Percentiles rank a stretch among this genome's conserved stretches.
These are phyloP conservation scores for Craspedostauros australis DNA, from an alignment of 108 stramenopile species.

Conservation along the genomic window DNA sequence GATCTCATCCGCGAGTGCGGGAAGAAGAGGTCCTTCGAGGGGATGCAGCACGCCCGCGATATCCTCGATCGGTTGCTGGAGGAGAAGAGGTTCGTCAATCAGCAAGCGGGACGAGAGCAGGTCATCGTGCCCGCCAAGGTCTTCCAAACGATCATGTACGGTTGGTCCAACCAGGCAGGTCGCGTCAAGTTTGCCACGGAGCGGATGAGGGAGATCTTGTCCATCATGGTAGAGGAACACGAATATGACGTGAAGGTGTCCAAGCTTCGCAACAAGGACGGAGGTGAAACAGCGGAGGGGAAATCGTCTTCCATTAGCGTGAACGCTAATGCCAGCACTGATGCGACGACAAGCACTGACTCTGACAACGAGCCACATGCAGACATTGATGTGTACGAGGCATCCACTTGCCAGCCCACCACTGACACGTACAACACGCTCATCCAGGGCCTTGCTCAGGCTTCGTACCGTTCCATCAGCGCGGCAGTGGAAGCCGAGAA, in stretches of 20 bases:
- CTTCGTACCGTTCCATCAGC: conserved; percentile 12
- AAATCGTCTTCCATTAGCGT: background rate
- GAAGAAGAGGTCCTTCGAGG: conserved; percentile 27
- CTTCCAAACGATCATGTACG: conserved; percentile 36
- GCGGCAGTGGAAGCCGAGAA: conserved; percentile 34
- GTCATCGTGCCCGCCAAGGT: conserved; percentile 25
- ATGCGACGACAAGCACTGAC: background rate
- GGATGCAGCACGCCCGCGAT: conserved; percentile 38
- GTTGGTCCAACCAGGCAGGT: conserved; percentile 30
- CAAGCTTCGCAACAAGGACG: background rate
- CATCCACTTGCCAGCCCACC: conserved; percentile 33
- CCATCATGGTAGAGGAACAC: conserved; percentile 29
- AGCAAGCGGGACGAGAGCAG: conserved; percentile 1
- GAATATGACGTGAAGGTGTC: conserved; percentile 21
- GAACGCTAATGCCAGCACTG: conserved; percentile 1
- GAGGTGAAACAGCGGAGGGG: background rate
- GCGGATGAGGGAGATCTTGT: conserved; percentile 36
- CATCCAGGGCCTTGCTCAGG: conserved; percentile 26
- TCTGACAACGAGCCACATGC: background rate
- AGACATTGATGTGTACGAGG: conserved; percentile 2
- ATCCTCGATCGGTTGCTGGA: conserved; percentile 35
- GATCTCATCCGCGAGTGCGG: conserved; percentile 34
- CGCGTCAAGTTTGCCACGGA: conserved; percentile 15
- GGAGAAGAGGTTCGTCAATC: conserved; percentile 32
- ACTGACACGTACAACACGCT: conserved; percentile 43